Conservation (phyloP, 331 rosid genomes). For the Prunus yedoensis region DNA sequence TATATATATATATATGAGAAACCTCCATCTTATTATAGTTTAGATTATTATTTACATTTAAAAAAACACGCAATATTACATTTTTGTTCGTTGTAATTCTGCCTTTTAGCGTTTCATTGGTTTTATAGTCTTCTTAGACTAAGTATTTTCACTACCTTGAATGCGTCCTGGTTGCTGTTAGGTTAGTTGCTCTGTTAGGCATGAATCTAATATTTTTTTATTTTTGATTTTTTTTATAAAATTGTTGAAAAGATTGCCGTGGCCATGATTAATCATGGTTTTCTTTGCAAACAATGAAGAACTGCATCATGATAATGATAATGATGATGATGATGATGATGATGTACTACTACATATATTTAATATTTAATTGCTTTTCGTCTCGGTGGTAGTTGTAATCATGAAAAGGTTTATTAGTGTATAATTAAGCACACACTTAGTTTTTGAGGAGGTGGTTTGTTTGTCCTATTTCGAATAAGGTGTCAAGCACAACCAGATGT, state of each 20-base stretch:
- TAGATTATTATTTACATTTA: accelerated
- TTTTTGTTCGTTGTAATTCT: too few species aligned
- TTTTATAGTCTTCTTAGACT: too few species aligned
- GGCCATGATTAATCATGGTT: not conserved
- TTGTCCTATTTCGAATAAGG: too few species aligned
- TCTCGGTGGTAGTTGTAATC: not conserved
- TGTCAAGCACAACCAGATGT: too few species aligned
- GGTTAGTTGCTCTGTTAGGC: too few species aligned
- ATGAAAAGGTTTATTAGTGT: not conserved
- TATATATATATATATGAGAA: too few species aligned
- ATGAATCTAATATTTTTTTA: too few species aligned
- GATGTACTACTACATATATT: not conserved
- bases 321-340: not conserved
- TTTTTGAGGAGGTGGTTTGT: not conserved
- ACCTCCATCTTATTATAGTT: accelerated
- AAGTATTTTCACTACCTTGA: too few species aligned
- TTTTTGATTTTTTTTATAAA: too few species aligned
- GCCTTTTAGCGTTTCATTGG: too few species aligned
- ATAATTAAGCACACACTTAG: not conserved
- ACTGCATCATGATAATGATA: not conserved
- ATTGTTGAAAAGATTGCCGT: not conserved
- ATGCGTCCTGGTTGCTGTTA: too few species aligned
- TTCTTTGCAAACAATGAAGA: not conserved
- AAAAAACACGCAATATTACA: too few species aligned
- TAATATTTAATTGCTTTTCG: not conserved